phyloP scores from a whole-genome alignment of 2,329 filamentous ascomycete genomes.

The Rutstroemia sp. region DNA sequence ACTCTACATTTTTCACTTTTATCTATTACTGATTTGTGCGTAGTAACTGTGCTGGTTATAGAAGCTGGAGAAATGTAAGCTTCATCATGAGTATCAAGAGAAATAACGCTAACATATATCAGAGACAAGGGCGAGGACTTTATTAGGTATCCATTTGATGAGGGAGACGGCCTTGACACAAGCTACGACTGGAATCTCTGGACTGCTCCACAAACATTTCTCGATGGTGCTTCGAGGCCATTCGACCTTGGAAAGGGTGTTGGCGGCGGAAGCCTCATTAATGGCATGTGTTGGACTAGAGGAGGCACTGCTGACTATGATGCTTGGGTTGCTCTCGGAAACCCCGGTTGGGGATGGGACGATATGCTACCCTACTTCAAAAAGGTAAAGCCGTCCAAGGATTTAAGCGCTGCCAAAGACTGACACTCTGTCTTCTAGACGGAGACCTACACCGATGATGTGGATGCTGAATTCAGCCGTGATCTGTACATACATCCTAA shows the following conservation, averaged over 20 bases:
- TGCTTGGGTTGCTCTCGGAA: conserved; percentile 35
- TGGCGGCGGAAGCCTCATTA: conserved; percentile 36
- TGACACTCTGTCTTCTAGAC: conserved; percentile 17
- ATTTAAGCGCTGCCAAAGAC: background rate
- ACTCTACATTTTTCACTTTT: background rate
- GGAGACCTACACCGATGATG: conserved; percentile 31
- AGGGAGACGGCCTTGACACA: conserved; percentile 28
- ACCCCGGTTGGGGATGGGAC: conserved; percentile 32
- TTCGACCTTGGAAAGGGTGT: conserved; percentile 19
- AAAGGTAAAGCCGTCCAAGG: conserved; percentile 23
- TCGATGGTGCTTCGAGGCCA: conserved; percentile 20
- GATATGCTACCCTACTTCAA: conserved; percentile 34
- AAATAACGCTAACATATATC: background rate
- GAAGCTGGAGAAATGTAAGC: conserved; percentile 23
- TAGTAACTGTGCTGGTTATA: conserved; percentile 22
- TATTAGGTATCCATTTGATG: conserved; percentile 20
- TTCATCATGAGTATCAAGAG: background rate
- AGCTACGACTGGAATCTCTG: conserved; percentile 36
- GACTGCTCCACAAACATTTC: conserved; percentile 32
- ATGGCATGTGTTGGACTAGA: conserved; percentile 32
- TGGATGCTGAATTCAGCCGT: conserved; percentile 18
- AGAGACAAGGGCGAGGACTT: conserved; percentile 23
- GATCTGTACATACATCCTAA: conserved; percentile 26
- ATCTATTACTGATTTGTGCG: background rate
- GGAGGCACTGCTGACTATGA: conserved; percentile 27